Base-by-base conservation (phyloP, 2,329 filamentous ascomycete species). In the Alternaria postmessia region DNA sequence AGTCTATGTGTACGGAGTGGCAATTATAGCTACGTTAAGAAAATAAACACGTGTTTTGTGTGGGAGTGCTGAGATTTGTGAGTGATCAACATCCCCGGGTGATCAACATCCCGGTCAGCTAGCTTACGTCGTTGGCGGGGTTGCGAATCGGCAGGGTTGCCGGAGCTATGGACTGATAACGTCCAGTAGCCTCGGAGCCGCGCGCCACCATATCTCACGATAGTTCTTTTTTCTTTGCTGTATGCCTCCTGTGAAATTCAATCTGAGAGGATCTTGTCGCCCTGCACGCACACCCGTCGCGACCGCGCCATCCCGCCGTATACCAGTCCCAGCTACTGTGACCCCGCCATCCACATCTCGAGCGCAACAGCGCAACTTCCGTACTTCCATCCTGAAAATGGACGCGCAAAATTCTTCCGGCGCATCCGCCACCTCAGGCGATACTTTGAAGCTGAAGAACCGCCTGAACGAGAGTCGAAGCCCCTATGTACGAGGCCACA, bases 401-500 rank as follows among this genome's bases (percentile, higher is more conserved):
- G 70, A 75, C 32, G 56, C 68, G 7, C 65, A 72, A 44, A 64
- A 65, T 55, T 53, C 66, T 18, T 65, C 70, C 4, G 59, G 62
- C 32, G 55, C 49, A 7, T 24, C 61, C 38, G 46, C 60, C 22
- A 42, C 68, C 14, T 43, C 61, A 26, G 65, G 64, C 30, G 69
- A 75, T 51, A 69, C 62, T 20, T 54, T 79, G 61, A 73, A 75
- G 69, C 78, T 88, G 59, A 77, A 77, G 36, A 91, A 90, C 72
- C 82, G 85, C 64, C 83, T 88, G 57, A 80, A 76, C 51, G 84
- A 89, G 73, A 89, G 87, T 75, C 84, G 85, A 70, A 90, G 87
- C 68, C 88, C 89, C 57, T 91, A 91, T 81, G 88, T 91, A 74
- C 88, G 89, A 57, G 88, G 86, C 49, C 93, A 96, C 76, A 87